phyloP scores from a whole-genome alignment of 2,329 filamentous ascomycete species.

The Dactylellina cionopaga region DNA sequence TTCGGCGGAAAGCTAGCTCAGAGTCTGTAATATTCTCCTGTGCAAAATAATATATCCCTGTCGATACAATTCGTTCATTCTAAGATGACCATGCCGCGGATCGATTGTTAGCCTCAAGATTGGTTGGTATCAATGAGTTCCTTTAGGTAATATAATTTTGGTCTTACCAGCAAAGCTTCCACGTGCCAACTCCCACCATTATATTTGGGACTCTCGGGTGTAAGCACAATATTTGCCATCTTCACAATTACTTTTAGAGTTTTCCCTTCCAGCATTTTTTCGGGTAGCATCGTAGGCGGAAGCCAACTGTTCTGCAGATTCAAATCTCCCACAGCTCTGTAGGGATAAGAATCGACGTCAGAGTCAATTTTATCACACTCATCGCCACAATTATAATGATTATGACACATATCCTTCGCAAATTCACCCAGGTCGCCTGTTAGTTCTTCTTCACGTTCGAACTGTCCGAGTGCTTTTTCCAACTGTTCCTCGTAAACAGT shows the following conservation, averaged over 20 bases:
- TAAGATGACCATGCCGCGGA: slow-evolving; percentile 40
- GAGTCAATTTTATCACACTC: not conserved
- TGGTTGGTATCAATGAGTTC: not conserved
- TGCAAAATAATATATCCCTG: slow-evolving; percentile 72
- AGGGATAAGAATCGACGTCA: no score
- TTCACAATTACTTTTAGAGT: slow-evolving; percentile 73
- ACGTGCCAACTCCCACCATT: slow-evolving; percentile 68
- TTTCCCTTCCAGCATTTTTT: slow-evolving; percentile 53
- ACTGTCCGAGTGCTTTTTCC: not conserved
- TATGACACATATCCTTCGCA: no score
- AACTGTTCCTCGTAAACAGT: not conserved
- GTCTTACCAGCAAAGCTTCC: slow-evolving; percentile 63
- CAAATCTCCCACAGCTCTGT: no score
- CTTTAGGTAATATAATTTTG: not conserved
- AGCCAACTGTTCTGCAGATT: no score
- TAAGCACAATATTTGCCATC: slow-evolving; percentile 70
- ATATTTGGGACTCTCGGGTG: slow-evolving; percentile 66
- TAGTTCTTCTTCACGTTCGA: not conserved
- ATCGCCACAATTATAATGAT: not conserved
- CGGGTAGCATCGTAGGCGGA: not conserved
- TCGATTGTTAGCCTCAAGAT: not conserved
- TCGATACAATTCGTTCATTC: slow-evolving; percentile 73
- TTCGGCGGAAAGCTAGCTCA: slow-evolving; percentile 66
- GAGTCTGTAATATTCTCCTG: slow-evolving; percentile 69
- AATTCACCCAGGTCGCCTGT: no score